Evolutionary conservation across 1,284 basidiomycete species (phyloP), one percentile per base, ranked within the genome.

Genomic region (Fomitopsis schrenkii): DNA sequence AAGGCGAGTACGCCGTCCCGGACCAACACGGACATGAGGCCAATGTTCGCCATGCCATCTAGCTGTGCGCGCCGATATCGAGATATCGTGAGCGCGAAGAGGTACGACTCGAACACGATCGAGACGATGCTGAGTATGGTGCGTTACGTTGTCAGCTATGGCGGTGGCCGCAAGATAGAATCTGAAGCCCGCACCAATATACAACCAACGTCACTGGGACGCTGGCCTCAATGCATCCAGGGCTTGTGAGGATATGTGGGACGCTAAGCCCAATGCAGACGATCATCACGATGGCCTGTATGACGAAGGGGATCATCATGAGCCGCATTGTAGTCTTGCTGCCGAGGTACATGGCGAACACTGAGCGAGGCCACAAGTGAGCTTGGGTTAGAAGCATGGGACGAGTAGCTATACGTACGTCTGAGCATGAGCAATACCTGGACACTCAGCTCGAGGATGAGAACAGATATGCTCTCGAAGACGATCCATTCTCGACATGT

Each of bases 1-100:
- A 71, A 72, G 2, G 72, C 71, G 63, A 71, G 70, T 14, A 73
- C 72, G 6, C 76, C 73, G 60, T 78, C 77, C 38, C 77, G 73
- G 19, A 76, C 67, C 38, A 78, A 62, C n/a, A 76, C 63, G 5
- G 59, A 64, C 28, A 78, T 42, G 8, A 78, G 66, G 12, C 69
- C 68, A 2, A 69, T 68, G 45, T 70, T 64, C 9, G 69, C 69
- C 72, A 74, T 75, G 10, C 75, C 75, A 5, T 64, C 63, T 28
- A 70, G 68, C 26, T 67, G 57, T 9, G 72, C 69, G 19, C 65
- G 56, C n/a, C 72, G 40, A 56, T 77, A 74, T 57, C 75, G 74
- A 59, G 68, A 62, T 19, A 75, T 62, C 9, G 75, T 76, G 33
- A 78, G 62, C 5, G 53, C 60, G 61, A 79, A 77, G 2, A 79